Percentiles rank a stretch among this genome's conserved stretches.
These are phyloP conservation scores for Populus davidiana DNA, from an alignment of 345 rosid genomes.

Conservation along the genomic window DNA sequence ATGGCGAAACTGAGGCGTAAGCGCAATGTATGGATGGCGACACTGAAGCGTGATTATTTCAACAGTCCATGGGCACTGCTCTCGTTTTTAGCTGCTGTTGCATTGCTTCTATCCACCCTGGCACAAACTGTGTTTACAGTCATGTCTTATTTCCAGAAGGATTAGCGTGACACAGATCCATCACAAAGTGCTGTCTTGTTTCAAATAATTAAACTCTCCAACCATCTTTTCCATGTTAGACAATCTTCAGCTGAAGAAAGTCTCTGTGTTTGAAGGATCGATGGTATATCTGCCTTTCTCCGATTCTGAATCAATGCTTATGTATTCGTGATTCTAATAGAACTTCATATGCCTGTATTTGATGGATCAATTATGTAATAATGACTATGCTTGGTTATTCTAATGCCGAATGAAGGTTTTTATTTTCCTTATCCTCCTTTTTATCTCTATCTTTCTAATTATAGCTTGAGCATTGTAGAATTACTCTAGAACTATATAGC, in stretches of 20 bases:
- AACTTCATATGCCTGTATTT: too few species aligned
- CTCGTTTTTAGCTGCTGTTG: slow-evolving; percentile 12
- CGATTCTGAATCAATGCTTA: not conserved
- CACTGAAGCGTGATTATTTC: slow-evolving; percentile 12
- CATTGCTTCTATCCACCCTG: not conserved
- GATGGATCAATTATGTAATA: too few species aligned
- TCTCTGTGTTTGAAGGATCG: not conserved
- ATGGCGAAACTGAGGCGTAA: slow-evolving; percentile 6
- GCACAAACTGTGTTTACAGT: slow-evolving; percentile 6
- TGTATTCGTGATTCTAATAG: too few species aligned
- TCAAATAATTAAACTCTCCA: not conserved
- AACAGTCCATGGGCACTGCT: slow-evolving; percentile 23
- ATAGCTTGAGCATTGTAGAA: too few species aligned
- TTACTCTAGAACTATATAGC: too few species aligned
- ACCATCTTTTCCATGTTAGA: not conserved
- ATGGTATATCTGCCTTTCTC: too few species aligned
- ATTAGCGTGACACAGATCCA: too few species aligned
- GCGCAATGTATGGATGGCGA: slow-evolving; percentile 14
- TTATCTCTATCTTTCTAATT: too few species aligned
- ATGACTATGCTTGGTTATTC: too few species aligned
- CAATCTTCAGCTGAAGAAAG: not conserved
- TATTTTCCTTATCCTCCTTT: too few species aligned
- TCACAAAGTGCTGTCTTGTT: too few species aligned
- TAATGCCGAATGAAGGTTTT: too few species aligned
- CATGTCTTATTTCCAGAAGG: not conserved